Base-by-base conservation (phyloP, 192 early-diverging fungal species). In the Entomortierella parvispora region DNA sequence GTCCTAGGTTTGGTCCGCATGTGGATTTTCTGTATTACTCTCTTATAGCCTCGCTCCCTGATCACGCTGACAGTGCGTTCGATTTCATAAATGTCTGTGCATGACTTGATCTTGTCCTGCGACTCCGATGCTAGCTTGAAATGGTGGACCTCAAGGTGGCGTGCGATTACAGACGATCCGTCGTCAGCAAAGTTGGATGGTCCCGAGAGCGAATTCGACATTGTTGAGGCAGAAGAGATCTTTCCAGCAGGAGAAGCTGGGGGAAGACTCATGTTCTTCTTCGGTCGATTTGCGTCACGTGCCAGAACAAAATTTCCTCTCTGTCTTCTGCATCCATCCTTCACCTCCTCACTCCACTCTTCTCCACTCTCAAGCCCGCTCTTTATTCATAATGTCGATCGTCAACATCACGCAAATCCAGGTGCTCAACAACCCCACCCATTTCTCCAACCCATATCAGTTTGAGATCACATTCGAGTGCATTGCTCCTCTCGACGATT, bases 401-500 rank as follows among this genome's bases (percentile, higher is more conserved):
- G 92, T 94, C 49, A 90, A 87, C 80, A 91, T 94, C 62, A 87
- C 90, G 17, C 87, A 94, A 76, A 89, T 96, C 70, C 80, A 93
- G 85, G 90, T 98, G 67, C 79, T 92, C 45, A 89, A 96, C 75
- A 96, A 97, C 61, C 93, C 95, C 51, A 85, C 93, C 59, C 75
- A 82, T 47, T 98, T 97, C 74, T 81, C 87, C 61, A 88, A 86
- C 51, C 88, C 89, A 14, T 97, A 96, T 81, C 83, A 91, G 68
- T 94, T 99, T 70, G 96, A 98, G 82, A 97, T 99, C 49, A 99
- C 96, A 9, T 97, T 99, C 80, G 97, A 99, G 74, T 96, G 96
- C 81, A 88, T 95, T 47, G 86, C 92, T 14, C 87, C 88, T 59
- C 85, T 99, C 4, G 69, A 92, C 63, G 93, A 96, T 76, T 96